Evolutionary conservation across 2,329 filamentous ascomycete genomes (phyloP).

Genomic region (Exophiala viscosa): DNA sequence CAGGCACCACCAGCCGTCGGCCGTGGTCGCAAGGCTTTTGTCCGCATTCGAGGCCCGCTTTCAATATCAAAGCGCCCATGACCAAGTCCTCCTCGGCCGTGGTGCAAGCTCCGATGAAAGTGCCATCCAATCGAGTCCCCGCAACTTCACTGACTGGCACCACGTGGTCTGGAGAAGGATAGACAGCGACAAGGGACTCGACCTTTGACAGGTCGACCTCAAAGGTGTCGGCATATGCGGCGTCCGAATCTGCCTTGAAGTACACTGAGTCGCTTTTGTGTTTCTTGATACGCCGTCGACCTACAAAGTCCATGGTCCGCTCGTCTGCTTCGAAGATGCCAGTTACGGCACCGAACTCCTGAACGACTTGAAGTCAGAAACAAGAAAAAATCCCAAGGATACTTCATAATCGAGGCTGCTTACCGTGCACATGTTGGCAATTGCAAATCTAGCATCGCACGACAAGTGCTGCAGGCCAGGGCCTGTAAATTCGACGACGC

Average conservation of each 20-base stretch:
- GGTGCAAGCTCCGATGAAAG: slow-evolving; percentile 48
- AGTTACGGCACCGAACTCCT: slow-evolving; percentile 45
- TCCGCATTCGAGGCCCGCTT: slow-evolving; percentile 36
- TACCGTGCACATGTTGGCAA: slow-evolving; percentile 46
- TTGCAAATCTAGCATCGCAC: slow-evolving; percentile 46
- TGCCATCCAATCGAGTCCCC: slow-evolving; percentile 38
- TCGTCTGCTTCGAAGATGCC: slow-evolving; percentile 43
- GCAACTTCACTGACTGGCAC: slow-evolving; percentile 37
- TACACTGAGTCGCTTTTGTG: slow-evolving; percentile 36
- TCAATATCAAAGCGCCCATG: slow-evolving; percentile 41
- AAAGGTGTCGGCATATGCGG: slow-evolving; percentile 37
- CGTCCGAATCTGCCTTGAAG: slow-evolving; percentile 39
- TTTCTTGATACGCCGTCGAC: slow-evolving; percentile 30
- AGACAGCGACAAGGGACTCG: slow-evolving; percentile 38
- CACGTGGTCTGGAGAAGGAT: slow-evolving; percentile 45
- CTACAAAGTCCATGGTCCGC: slow-evolving; percentile 36
- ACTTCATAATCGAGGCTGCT: not conserved
- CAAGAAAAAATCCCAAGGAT: not conserved
- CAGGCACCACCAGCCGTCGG: slow-evolving; percentile 39
- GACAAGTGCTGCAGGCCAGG: slow-evolving; percentile 39
- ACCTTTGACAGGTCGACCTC: slow-evolving; percentile 40
- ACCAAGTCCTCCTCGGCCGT: slow-evolving; percentile 46
- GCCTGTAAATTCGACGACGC: slow-evolving; percentile 46
- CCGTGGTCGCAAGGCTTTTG: slow-evolving; percentile 32
- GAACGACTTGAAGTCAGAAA: not conserved